phyloP scores from a whole-genome alignment of 352 stramenopile species.

The Phytopythium sindhum region DNA sequence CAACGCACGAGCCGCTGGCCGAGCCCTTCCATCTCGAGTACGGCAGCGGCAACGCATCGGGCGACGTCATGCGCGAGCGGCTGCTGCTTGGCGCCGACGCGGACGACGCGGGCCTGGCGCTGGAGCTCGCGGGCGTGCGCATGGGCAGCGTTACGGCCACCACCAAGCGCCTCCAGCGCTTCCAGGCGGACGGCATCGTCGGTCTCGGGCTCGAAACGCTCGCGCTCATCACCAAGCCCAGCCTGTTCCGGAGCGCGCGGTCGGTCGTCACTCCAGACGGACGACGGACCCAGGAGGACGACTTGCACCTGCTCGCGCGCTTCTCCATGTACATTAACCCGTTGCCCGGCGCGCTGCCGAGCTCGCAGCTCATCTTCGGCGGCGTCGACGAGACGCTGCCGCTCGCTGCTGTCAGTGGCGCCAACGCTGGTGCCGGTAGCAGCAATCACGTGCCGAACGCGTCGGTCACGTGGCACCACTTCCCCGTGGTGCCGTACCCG shows the following conservation, averaged over 20 bases:
- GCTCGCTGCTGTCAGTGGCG: background rate
- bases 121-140: constrained; percentile 32
- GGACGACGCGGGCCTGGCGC: background rate
- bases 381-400: constrained; percentile 43
- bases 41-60: constrained; percentile 53
- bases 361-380: constrained; percentile 57
- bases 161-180: constrained; percentile 41
- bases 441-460: constrained; percentile 5
- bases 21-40: constrained; percentile 60
- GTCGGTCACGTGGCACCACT: constrained; percentile 39
- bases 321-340: constrained; percentile 76
- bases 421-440: background rate
- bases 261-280: background rate
- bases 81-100: constrained; percentile 28
- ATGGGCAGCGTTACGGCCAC: constrained; percentile 48
- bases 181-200: constrained; percentile 66
- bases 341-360: constrained; percentile 30
- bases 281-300: constrained; percentile 1
- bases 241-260: constrained; percentile 21
- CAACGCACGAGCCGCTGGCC: constrained; percentile 21
- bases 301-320: constrained; percentile 20
- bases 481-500: constrained; percentile 43
- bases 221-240: constrained; percentile 53
- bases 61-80: constrained; percentile 43
- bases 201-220: constrained; percentile 51